These are phyloP conservation scores for Henckelia pumila DNA, from an alignment of 257 asterid species.

Conservation along the genomic window DNA sequence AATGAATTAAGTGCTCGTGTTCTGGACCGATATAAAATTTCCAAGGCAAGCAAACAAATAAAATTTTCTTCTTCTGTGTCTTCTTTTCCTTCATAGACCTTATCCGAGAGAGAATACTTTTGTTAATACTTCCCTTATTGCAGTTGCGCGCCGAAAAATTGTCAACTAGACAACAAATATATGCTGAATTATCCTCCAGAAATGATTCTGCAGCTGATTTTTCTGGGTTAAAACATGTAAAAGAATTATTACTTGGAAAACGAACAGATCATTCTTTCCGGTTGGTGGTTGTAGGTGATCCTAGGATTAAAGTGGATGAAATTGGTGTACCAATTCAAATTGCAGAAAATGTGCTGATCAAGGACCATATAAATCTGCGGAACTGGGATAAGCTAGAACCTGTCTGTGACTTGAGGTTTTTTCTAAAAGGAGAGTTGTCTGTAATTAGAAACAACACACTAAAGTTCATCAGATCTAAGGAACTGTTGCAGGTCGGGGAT, in stretches of 20 bases:
- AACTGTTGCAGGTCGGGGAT: conserved; percentile 69
- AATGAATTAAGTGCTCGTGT: conserved; percentile 78
- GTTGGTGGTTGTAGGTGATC: conserved; percentile 96
- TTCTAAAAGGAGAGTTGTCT: conserved; percentile 42
- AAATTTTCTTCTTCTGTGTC: conserved; percentile 14
- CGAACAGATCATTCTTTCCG: conserved; percentile 80
- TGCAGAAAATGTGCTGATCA: conserved; percentile 58
- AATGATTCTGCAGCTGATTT: conserved; percentile 57
- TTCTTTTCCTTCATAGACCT: not conserved
- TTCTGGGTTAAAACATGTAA: conserved; percentile 72
- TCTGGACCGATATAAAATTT: conserved; percentile 64
- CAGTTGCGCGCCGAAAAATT: conserved; percentile 84
- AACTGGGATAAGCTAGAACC: conserved; percentile 62
- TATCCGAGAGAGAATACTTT: conserved; percentile 20
- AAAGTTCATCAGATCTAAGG: conserved; percentile 46
- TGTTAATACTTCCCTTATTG: conserved; percentile 35
- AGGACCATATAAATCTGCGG: conserved; percentile 56
- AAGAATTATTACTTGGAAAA: conserved; percentile 79
- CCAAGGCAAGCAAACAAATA: conserved; percentile 66
- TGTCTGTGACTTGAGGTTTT: conserved; percentile 53
- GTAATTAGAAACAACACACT: conserved; percentile 57
- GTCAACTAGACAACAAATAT: conserved; percentile 39
- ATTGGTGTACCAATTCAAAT: conserved; percentile 72
- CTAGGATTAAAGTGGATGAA: conserved; percentile 61
- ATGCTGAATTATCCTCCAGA: conserved; percentile 48